phyloP scores from a whole-genome alignment of 345 rosid genomes.

The Pistacia atlantica region DNA sequence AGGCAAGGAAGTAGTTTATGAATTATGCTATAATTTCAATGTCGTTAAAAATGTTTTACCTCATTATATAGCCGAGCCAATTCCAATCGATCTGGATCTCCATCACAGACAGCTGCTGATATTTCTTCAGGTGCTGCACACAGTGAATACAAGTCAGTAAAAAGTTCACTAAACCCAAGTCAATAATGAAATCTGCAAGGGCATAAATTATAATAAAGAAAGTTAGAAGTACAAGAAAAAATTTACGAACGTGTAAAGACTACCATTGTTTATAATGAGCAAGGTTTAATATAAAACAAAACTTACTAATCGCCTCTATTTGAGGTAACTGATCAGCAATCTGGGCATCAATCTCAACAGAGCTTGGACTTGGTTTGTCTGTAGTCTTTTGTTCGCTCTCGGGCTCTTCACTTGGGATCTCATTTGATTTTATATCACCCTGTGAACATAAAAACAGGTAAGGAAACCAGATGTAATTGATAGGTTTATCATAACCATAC shows the following conservation, averaged over 20 bases:
- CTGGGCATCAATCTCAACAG: constrained; percentile 38
- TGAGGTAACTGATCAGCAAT: constrained; percentile 54
- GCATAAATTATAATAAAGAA: not conserved
- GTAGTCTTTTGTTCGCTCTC: constrained; percentile 42
- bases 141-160: constrained; percentile 15
- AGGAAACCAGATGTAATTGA: not conserved
- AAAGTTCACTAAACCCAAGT: not conserved
- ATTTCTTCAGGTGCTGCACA: constrained; percentile 69
- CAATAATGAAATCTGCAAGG: constrained; percentile 1
- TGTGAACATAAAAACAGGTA: constrained; percentile 32
- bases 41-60: constrained; percentile 34
- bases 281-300: constrained; percentile 5
- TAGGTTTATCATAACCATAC: not conserved
- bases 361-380: constrained; percentile 33
- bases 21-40: not conserved
- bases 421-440: constrained; percentile 47
- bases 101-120: constrained; percentile 50
- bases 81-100: constrained; percentile 55
- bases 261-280: not conserved
- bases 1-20: not conserved
- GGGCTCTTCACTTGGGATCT: constrained; percentile 49
- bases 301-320: constrained; percentile 61
- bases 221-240: not conserved
- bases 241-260: not conserved
- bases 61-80: constrained; percentile 59